phyloP scores from a whole-genome alignment of 2,329 filamentous ascomycete genomes.

The Trichoderma sp. region DNA sequence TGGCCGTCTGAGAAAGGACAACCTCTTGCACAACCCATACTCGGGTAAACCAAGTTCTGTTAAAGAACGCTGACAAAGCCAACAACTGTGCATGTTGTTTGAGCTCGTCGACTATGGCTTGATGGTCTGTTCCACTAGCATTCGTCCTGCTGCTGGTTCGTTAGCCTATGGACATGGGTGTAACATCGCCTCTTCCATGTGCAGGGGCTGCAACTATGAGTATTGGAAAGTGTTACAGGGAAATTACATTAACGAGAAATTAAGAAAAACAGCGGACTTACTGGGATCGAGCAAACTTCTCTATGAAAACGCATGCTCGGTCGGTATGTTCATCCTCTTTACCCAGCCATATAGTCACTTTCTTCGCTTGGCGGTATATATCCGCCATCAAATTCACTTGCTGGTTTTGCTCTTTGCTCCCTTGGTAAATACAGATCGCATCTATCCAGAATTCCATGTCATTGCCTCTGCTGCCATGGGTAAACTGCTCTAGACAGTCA shows the following conservation, averaged over 20 bases:
- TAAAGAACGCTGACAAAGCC: too few relatives aligned
- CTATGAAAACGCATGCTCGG: neutral
- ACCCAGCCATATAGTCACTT: neutral
- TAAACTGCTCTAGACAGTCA: neutral
- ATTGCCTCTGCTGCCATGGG: neutral
- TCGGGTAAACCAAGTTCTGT: too few relatives aligned
- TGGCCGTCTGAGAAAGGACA: too few relatives aligned
- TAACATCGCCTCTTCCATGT: rapidly evolving
- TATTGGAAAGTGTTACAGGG: too few relatives aligned
- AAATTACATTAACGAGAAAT: too few relatives aligned
- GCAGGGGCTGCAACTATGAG: too few relatives aligned
- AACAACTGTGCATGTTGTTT: too few relatives aligned
- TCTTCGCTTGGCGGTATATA: neutral
- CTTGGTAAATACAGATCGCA: neutral
- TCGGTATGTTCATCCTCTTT: neutral
- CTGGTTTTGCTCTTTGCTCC: neutral
- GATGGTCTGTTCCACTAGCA: too few relatives aligned
- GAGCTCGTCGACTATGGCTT: too few relatives aligned
- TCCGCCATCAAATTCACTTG: neutral
- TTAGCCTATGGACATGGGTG: neutral
- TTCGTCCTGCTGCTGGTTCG: too few relatives aligned
- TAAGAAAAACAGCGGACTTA: neutral
- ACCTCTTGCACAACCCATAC: too few relatives aligned
- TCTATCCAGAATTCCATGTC: neutral
- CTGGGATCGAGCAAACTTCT: neutral